Conservation (phyloP, 2,329 filamentous ascomycete genomes). For the Diaporthe sp. region DNA sequence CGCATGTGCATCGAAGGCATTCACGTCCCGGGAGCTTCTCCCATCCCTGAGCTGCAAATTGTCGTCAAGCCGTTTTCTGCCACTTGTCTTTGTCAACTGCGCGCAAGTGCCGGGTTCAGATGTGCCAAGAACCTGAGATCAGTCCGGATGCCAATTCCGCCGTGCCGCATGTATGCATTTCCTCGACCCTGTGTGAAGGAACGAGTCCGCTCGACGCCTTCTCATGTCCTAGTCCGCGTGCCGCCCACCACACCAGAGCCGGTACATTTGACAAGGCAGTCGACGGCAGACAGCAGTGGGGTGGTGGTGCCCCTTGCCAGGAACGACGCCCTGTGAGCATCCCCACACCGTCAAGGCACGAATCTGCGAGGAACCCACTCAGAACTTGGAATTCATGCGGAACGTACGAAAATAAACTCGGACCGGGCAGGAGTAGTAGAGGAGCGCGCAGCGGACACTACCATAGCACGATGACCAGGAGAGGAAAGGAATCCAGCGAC, state of each 20-base stretch:
- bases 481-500: neutral
- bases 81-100: neutral
- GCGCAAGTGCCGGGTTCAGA: conserved; percentile 6
- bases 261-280: neutral
- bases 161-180: neutral
- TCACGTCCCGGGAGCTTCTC: neutral
- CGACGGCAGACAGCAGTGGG: conserved; percentile 1
- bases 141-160: conserved; percentile 15
- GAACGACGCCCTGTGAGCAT: conserved; percentile 24
- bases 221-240: neutral
- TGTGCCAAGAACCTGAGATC: conserved; percentile 13
- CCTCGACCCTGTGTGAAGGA: neutral
- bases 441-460: neutral
- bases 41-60: neutral
- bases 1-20: neutral
- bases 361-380: conserved; percentile 7
- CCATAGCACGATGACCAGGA: conserved; percentile 8
- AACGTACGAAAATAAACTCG: conserved; percentile 11
- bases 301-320: conserved; percentile 23
- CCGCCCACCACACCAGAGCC: neutral
- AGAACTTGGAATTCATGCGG: conserved; percentile 29
- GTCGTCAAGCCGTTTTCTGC: neutral
- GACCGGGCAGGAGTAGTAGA: neutral
- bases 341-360: conserved; percentile 3
- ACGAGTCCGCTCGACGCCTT: neutral